Evolutionary conservation across 352 stramenopile species (phyloP), one percentile per base, ranked within the genome.

Genomic region (Globisporangium abappressorium): DNA sequence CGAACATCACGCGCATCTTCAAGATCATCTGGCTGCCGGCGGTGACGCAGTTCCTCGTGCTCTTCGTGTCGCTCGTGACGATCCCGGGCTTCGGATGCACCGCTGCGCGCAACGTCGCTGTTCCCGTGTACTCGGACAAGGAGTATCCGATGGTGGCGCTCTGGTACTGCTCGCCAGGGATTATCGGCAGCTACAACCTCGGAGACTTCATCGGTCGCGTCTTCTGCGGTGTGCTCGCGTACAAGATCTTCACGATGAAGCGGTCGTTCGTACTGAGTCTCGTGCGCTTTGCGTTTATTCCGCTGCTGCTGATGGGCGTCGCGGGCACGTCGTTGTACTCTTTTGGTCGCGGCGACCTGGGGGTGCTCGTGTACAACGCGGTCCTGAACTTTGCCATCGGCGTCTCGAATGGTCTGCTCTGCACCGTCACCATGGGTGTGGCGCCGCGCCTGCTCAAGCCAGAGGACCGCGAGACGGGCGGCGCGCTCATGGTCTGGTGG

Each of bases 131-230:
- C 68, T 66, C 41, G 12, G 53, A 73, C 22, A 51, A 63, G 0
- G 28, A 24, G 0, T 63, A 80, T 56, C 36, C 41, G 18, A 61
- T 76, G 20, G 77, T 70, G 0, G 28, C 8, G 2, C 67, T 70
- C 14, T 90, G 81, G 84, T 88, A 85, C 65, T 80, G 71, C 58
- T 66, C 78, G 6, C 79, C 83, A 0, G 83, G 81, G 18, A 82
- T 89, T 33, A 79, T 90, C 14, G 83, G 73, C 6, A 70, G 58
- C 28, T 90, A 85, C 77, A 87, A 87, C 80, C 87, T 82, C 72
- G 81, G 81, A 8, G 81, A 90, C 65, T 85, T 85, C 62, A 71
- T 89, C 55, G 84, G 78, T 5, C 78, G 81, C 43, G 61, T 90
- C 26, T 54, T 88, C 46, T 87, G 68, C 46, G 72, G 72, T 7